phyloP scores from a whole-genome alignment of 371 early-diverging fungal species.

The Mucor racemosus region DNA sequence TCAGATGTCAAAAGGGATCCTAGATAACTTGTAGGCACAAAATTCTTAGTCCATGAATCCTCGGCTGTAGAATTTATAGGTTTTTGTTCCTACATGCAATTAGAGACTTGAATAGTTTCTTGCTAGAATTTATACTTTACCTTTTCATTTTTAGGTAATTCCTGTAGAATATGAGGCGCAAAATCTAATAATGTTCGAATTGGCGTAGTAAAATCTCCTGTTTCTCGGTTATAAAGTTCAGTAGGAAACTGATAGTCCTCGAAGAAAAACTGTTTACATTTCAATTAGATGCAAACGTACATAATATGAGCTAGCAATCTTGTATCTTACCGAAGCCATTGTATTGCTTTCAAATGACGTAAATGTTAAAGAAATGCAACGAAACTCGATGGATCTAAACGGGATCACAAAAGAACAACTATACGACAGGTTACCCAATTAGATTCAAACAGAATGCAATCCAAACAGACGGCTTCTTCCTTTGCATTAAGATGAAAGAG shows the following conservation, averaged over 20 bases:
- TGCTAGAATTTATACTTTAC: slow-evolving; percentile 12
- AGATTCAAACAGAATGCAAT: neutral
- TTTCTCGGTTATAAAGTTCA: slow-evolving; percentile 56
- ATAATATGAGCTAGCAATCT: too few species aligned
- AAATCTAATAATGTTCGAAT: slow-evolving; percentile 59
- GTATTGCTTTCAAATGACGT: slow-evolving; percentile 7
- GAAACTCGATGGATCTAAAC: neutral
- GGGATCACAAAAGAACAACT: neutral
- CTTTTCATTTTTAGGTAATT: slow-evolving; percentile 48
- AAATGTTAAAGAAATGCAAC: slow-evolving; percentile 1
- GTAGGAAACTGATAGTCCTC: slow-evolving; percentile 61
- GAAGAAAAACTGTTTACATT: slow-evolving; percentile 47
- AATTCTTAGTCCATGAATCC: slow-evolving; percentile 33
- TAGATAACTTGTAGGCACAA: slow-evolving; percentile 14
- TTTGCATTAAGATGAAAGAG: neutral
- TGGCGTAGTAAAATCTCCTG: slow-evolving; percentile 55
- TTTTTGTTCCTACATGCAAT: slow-evolving; percentile 23
- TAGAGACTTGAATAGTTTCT: neutral
- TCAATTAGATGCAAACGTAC: neutral
- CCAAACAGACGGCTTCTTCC: neutral
- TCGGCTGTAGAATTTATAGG: slow-evolving; percentile 26
- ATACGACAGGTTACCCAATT: neutral
- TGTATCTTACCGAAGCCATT: slow-evolving; percentile 12
- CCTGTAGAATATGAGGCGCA: slow-evolving; percentile 59
- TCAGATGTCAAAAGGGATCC: slow-evolving; percentile 17